A percentile compares a stretch with the other conserved stretches of the same genome.
Conservation (phyloP, 257 asterid species). For the Capsicum chinense region DNA sequence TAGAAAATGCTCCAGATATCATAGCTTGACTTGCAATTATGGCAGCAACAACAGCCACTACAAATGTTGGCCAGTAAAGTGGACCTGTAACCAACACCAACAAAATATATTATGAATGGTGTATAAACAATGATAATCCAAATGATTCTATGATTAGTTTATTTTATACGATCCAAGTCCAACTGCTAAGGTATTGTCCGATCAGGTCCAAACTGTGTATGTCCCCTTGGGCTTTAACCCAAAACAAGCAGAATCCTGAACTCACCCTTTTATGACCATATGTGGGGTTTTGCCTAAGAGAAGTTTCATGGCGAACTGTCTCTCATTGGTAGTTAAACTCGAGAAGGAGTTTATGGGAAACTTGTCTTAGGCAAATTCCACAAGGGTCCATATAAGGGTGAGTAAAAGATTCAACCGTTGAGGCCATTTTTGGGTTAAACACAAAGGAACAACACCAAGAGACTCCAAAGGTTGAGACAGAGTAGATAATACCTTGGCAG, state of each 20-base stretch:
- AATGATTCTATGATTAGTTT: too few species aligned
- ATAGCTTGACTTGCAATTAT: background rate
- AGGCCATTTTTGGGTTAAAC: background rate
- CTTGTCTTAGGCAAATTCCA: background rate
- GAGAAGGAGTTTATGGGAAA: background rate
- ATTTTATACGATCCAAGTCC: background rate
- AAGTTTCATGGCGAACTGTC: background rate
- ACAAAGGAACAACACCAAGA: background rate
- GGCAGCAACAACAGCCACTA: too few species aligned
- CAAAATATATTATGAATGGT: background rate
- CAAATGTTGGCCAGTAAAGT: too few species aligned
- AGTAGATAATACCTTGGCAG: too few species aligned
- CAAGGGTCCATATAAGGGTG: background rate
- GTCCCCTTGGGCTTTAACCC: too few species aligned
- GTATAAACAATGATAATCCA: too few species aligned
- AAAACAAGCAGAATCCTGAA: too few species aligned
- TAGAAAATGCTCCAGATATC: conserved; percentile 73
- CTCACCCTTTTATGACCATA: too few species aligned
- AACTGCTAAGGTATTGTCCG: too few species aligned
- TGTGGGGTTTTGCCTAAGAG: background rate
- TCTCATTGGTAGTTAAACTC: background rate
- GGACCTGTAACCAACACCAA: background rate
- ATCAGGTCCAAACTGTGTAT: too few species aligned
- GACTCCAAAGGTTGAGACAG: too few species aligned
- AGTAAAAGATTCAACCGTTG: background rate